phyloP scores from a whole-genome alignment of 1,139 yeast genomes.

The Blastobotrys indianensis region DNA sequence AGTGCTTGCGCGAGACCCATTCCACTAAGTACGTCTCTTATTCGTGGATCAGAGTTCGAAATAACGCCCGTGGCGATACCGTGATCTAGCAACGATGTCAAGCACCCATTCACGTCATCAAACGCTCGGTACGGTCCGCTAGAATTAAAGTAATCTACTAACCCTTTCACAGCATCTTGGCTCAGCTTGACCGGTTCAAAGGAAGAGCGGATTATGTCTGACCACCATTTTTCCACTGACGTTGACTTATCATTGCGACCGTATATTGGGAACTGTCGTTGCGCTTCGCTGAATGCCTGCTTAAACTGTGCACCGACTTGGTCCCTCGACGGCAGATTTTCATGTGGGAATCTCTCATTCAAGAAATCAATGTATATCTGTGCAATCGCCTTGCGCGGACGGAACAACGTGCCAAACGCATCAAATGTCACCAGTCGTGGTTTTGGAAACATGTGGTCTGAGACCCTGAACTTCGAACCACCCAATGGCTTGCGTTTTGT shows the following conservation, averaged over 20 bases:
- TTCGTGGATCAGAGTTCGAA: constrained; percentile 28
- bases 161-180: constrained; percentile 14
- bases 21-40: constrained; percentile 18
- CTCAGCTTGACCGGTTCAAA: constrained; percentile 17
- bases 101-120: constrained; percentile 19
- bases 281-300: constrained; percentile 17
- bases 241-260: constrained; percentile 16
- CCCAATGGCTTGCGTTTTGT: no score
- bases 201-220: constrained; percentile 17
- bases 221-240: constrained; percentile 25
- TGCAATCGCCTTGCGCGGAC: constrained; percentile 22
- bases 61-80: constrained; percentile 22
- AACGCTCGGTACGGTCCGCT: constrained; percentile 21
- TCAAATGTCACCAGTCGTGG: constrained; percentile 27
- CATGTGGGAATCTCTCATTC: constrained; percentile 16
- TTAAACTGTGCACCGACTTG: constrained; percentile 15
- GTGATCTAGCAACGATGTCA: constrained; percentile 12
- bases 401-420: constrained; percentile 29
- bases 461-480: no score
- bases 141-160: constrained; percentile 23
- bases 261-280: constrained; percentile 22
- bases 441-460: constrained; percentile 7
- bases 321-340: constrained; percentile 11
- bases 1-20: constrained; percentile 13
- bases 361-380: constrained; percentile 22